Percentiles rank a stretch among this genome's conserved stretches.
Conservation (phyloP, 73 alveolate species). For the Paraurostyla sp. region DNA sequence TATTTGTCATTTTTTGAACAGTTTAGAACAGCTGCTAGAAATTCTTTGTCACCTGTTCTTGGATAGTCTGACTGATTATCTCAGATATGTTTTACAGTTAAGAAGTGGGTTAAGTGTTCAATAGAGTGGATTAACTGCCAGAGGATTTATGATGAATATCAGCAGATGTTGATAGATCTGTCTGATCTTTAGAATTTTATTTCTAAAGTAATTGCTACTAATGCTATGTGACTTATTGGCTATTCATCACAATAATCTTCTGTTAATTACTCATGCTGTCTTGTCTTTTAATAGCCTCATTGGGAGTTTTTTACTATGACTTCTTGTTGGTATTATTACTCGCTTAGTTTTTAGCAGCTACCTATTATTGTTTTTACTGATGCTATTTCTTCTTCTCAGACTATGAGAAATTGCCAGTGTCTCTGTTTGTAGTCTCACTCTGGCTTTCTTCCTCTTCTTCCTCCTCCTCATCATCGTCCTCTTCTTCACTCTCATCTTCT, state of each 20-base stretch:
- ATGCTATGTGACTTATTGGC: too few relatives aligned
- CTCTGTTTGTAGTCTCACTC: background rate
- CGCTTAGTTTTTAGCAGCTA: background rate
- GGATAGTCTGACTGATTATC: constrained; percentile 13
- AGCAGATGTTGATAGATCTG: too few relatives aligned
- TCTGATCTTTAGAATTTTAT: constrained; percentile 7
- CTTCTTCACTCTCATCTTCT: constrained; percentile 24
- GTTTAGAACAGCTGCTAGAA: constrained; percentile 15
- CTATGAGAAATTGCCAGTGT: constrained; percentile 27
- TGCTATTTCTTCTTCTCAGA: background rate
- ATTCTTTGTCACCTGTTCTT: constrained; percentile 5
- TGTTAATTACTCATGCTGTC: too few relatives aligned
- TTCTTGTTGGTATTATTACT: too few relatives aligned
- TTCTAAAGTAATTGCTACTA: too few relatives aligned
- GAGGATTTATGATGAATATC: background rate
- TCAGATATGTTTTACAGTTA: background rate
- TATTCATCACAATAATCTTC: too few relatives aligned
- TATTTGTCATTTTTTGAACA: background rate
- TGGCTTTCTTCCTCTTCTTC: background rate
- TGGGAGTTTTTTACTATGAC: too few relatives aligned
- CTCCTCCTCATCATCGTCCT: constrained; percentile 8
- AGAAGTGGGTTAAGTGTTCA: background rate
- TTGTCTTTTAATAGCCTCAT: too few relatives aligned
- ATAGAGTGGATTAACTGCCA: background rate
- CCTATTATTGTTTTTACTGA: background rate